A percentile compares a stretch with the other conserved stretches of the same genome.
Evolutionary conservation across 2,329 filamentous ascomycete genomes (phyloP).

Genomic region (Gaeumannomyces tritici): DNA sequence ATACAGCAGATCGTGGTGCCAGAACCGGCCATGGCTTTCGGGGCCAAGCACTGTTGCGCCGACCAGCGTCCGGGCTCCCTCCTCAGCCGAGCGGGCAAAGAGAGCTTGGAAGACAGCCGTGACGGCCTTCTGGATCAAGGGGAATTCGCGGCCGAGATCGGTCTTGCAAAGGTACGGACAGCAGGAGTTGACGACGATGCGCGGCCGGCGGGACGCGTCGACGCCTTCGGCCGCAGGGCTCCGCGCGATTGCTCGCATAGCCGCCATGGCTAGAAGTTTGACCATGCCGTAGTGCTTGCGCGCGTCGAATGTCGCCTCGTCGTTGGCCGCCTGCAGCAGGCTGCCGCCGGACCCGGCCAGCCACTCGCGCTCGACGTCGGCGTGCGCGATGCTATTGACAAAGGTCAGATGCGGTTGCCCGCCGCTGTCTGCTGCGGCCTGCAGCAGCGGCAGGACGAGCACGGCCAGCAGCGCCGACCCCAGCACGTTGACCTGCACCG

Average conservation of each 20-base stretch:
- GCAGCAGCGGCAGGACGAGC: conserved; percentile 27
- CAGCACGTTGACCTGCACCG: conserved; percentile 32
- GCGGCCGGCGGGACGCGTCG: background rate
- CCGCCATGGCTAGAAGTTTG: conserved; percentile 7
- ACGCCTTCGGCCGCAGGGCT: background rate
- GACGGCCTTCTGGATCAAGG: background rate
- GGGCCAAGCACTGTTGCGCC: conserved; percentile 6
- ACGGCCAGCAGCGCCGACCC: conserved; percentile 29
- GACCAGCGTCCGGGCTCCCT: conserved; percentile 6
- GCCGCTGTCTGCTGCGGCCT: conserved; percentile 7
- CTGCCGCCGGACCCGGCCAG: background rate
- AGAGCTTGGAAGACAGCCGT: background rate
- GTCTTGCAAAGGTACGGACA: conserved; percentile 7
- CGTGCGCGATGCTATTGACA: conserved; percentile 6
- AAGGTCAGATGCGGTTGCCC: conserved; percentile 31
- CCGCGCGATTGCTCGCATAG: background rate
- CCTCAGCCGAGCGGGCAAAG: conserved; percentile 3
- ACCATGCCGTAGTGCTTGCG: conserved; percentile 2
- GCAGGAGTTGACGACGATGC: conserved; percentile 5
- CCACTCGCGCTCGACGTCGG: conserved; percentile 1
- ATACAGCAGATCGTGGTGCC: conserved; percentile 6
- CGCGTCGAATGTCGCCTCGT: conserved; percentile 3
- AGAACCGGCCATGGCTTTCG: conserved; percentile 7
- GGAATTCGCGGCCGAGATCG: conserved; percentile 4
- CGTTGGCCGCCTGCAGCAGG: conserved; percentile 1